Evolutionary conservation across 169 alveolate species (phyloP), one percentile per base, ranked within the genome.

Genomic region (Plasmodium yoelii): DNA sequence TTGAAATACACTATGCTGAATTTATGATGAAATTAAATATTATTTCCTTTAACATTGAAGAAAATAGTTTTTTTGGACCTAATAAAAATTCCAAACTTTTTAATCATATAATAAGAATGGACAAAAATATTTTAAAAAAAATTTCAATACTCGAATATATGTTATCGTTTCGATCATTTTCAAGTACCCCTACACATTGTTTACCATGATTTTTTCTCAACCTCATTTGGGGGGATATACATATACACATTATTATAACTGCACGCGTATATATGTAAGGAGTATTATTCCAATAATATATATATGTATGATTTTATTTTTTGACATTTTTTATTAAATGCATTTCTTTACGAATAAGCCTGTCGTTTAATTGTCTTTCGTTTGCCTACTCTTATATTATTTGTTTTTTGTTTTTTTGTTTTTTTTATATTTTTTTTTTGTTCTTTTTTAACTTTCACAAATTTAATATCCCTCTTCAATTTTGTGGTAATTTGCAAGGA

Each of bases 1-100:
- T 86, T 19, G 87, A 86, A 57, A 69, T 86, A n/a, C 86, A 86
- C 47, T 86, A 44, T 56, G 10, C 84, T 9, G 91, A 86, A 47
- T 86, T 86, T 60, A 72, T 86, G 73, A 70, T 49, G 56, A 86
- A 86, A 47, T 57, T 86, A 86, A 86, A 86, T 51, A 60, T 86
- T 47, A 71, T 86, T 59, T 86, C 91, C 51, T 68, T 86, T 72
- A 86, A 86, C 71, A 64, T 47, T 1, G 84, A 86, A 39, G 75
- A 68, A 5, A 69, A 68, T 59, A 70, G 74, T 51, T 86, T 86
- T 51, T 86, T 86, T 70, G 87, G 91, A 28, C 91, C 91, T 3
- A 22, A 70, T 57, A 86, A 72, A 64, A 47, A 86, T 39, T 86
- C 73, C 5, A 19, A 64, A 44, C 47, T 86, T 28, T 86, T 68